Evolutionary conservation across 2,329 filamentous ascomycete species (phyloP).

Genomic region (Stenocarpella maydis): DNA sequence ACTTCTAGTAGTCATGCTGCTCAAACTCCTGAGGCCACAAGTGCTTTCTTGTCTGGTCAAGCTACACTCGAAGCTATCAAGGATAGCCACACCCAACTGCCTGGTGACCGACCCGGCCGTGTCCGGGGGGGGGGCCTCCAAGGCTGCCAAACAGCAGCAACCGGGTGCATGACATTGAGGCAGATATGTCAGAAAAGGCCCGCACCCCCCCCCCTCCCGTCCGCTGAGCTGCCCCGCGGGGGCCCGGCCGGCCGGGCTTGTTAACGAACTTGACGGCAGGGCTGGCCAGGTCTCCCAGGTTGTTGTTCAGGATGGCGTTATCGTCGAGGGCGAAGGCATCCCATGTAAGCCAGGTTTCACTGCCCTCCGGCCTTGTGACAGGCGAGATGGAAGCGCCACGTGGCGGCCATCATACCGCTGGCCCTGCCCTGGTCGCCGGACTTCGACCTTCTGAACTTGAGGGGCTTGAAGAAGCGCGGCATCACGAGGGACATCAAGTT

Average conservation of each 20-base stretch:
- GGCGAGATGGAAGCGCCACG: no score
- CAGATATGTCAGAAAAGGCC: neutral
- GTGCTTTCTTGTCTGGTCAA: neutral
- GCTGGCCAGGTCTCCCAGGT: constrained; percentile 79
- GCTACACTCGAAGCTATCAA: neutral
- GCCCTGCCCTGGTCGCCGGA: no score
- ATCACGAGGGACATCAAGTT: constrained; percentile 78
- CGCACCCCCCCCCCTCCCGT: neutral
- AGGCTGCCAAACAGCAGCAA: neutral
- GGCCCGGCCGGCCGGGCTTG: constrained; percentile 64
- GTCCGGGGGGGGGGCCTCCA: constrained; percentile 1
- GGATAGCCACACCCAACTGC: constrained; percentile 3
- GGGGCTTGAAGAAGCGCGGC: constrained; percentile 72
- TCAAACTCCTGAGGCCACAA: neutral
- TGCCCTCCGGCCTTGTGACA: constrained; percentile 86
- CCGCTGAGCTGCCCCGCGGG: neutral
- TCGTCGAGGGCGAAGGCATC: constrained; percentile 81
- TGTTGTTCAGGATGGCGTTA: constrained; percentile 86
- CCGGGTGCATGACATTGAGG: neutral
- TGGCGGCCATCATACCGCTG: no score
- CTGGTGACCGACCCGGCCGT: constrained; percentile 5
- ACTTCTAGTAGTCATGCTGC: neutral
- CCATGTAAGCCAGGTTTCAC: constrained; percentile 93
- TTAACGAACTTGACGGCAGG: constrained; percentile 79
- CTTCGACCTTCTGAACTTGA: no score